phyloP scores from a whole-genome alignment of 164 flowering plant genomes.

The Echeveria elegans region DNA sequence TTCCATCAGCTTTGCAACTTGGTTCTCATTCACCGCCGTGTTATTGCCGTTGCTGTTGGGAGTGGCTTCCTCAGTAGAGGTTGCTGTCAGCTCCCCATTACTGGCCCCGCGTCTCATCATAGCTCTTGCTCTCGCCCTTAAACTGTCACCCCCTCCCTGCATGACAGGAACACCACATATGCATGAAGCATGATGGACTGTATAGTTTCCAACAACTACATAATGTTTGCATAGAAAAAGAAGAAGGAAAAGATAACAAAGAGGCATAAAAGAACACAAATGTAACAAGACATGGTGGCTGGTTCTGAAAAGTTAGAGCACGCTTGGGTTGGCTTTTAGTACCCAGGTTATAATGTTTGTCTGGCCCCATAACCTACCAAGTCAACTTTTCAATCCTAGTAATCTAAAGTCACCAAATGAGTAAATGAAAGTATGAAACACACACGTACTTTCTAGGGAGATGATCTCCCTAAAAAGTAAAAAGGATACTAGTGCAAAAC shows the following conservation, averaged over 20 bases:
- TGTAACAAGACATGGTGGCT: not conserved
- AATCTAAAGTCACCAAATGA: not conserved
- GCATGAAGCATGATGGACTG: not conserved
- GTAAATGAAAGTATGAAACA: no score
- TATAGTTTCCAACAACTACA: no score
- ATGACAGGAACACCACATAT: not conserved
- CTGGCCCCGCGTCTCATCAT: conserved; percentile 18
- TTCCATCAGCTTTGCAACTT: conserved; percentile 88
- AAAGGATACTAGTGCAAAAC: not conserved
- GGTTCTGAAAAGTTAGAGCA: conserved; percentile 3
- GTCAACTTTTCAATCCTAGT: not conserved
- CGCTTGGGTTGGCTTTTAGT: not conserved
- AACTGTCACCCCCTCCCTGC: conserved; percentile 19
- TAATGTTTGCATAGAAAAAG: not conserved
- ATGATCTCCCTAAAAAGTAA: not conserved
- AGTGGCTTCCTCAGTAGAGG: conserved; percentile 34
- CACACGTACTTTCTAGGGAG: not conserved
- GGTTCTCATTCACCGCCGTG: conserved; percentile 66
- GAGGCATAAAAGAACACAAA: not conserved
- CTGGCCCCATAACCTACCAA: not conserved
- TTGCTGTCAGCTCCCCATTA: conserved; percentile 40
- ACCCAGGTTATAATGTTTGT: not conserved
- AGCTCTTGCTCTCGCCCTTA: conserved; percentile 25
- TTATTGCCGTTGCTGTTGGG: not conserved
- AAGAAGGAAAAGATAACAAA: conserved; percentile 2